Base-by-base conservation (phyloP, 1,284 basidiomycete genomes). In the Apiotrichum porosum region DNA sequence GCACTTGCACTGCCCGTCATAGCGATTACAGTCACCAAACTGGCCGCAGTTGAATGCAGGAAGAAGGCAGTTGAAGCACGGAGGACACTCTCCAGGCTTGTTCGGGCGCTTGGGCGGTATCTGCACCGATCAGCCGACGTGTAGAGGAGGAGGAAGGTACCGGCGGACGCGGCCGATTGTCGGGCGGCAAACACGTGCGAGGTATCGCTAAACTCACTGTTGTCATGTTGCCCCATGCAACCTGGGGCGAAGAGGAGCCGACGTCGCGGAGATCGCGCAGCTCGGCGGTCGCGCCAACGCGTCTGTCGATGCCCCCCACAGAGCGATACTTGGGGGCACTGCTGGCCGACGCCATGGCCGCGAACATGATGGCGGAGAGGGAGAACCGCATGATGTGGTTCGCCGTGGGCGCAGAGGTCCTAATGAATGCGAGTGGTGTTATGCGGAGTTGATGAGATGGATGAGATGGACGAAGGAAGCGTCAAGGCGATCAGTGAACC, bases 1-100 rank as follows among this genome's bases (percentile, higher is more conserved):
- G 69, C 91, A 95, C 65, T 85, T 81, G 72, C 90, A 95, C 63
- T 90, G 87, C 0, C 90, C 91, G 66, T 93, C 85, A 67, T 85
- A 93, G 39, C 81, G 77, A 69, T 88, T 85, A 72, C 91, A 95
- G 47, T 84, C 78, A 28, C 88, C 90, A 57, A 83, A 91, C 65
- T 90, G 86, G 3, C 85, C 86, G 64, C 88, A 92, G 2, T 78
- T 84, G 71, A 89, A 91, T 4, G 80, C 83, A 1, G 87, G 86
- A 1, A 92, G 75, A 51, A 85, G 76, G 66, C 88, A 92, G 70
- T 92, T 90, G 78, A 92, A 92, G 72, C 87, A 91, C n/a, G 72
- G 72, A 32, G 72, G 72, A 51, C 71, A 73, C 22, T 61, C 61
- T 9, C 9, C 9, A 6, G 41, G 41, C n/a, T 26, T 58, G 51